A percentile compares a stretch with the other conserved stretches of the same genome.
These are phyloP conservation scores for Flaveria floridana DNA, from an alignment of 140 eudicot genomes.

Conservation along the genomic window DNA sequence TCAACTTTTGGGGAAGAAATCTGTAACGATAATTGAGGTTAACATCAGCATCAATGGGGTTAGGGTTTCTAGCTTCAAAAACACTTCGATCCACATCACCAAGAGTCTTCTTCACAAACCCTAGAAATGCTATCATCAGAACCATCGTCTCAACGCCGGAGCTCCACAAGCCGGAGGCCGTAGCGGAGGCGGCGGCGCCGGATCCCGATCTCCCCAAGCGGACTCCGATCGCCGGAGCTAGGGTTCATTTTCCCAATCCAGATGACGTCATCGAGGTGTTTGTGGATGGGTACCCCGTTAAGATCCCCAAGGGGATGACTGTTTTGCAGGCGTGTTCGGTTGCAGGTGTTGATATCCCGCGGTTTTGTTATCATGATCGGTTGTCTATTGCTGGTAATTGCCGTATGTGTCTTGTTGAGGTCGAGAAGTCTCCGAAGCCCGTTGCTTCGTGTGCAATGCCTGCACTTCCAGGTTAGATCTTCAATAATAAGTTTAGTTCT, in stretches of 20 bases:
- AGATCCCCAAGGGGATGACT: constrained; percentile 90
- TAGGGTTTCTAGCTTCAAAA: constrained; percentile 63
- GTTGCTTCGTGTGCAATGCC: constrained; percentile 99
- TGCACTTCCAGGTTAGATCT: constrained; percentile 70
- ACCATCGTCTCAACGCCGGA: constrained; percentile 72
- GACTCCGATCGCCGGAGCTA: constrained; percentile 67
- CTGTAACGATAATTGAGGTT: background rate
- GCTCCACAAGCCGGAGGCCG: constrained; percentile 63
- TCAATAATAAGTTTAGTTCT: background rate
- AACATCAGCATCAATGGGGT: constrained; percentile 43
- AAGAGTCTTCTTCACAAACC: constrained; percentile 23
- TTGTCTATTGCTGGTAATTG: constrained; percentile 85
- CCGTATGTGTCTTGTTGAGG: constrained; percentile 92
- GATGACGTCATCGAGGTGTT: constrained; percentile 89
- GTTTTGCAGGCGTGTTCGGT: constrained; percentile 86
- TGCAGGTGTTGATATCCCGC: constrained; percentile 81
- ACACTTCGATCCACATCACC: constrained; percentile 49
- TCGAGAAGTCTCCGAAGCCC: constrained; percentile 87
- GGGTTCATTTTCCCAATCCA: constrained; percentile 68
- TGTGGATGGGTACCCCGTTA: constrained; percentile 92
- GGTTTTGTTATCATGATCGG: constrained; percentile 79
- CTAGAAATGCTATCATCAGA: constrained; percentile 35
- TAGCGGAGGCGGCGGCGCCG: constrained; percentile 28
- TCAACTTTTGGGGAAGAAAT: background rate
- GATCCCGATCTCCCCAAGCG: constrained; percentile 44